Conservation (phyloP, 257 asterid genomes). For the Plantago elongata region DNA sequence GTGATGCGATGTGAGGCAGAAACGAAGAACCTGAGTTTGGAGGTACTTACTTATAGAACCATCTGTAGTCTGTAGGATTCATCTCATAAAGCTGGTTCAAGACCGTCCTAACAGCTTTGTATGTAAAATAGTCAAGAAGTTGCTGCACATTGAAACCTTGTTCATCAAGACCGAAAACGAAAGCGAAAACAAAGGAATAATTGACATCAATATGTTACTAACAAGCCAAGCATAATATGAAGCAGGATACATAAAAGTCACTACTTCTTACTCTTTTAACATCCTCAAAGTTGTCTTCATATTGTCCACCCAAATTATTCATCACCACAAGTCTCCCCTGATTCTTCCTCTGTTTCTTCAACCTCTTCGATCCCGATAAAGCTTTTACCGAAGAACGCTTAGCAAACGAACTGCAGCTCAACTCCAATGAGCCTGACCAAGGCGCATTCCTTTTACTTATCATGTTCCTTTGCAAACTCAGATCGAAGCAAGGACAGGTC, state of each 20-base stretch:
- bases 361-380: constrained; percentile 25
- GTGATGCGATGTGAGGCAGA: not conserved
- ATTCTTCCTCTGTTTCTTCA: constrained; percentile 34
- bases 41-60: constrained; percentile 76
- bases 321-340: constrained; percentile 34
- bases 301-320: constrained; percentile 50
- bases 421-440: constrained; percentile 33
- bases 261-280: constrained; percentile 46
- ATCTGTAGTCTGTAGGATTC: constrained; percentile 82
- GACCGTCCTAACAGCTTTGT: constrained; percentile 91
- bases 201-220: not conserved
- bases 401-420: constrained; percentile 43
- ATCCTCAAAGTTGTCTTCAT: constrained; percentile 62
- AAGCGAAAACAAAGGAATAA: not conserved
- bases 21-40: not conserved
- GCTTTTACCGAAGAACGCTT: constrained; percentile 34
- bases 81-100: constrained; percentile 81
- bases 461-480: constrained; percentile 22
- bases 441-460: constrained; percentile 33
- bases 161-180: constrained; percentile 1
- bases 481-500: constrained; percentile 41
- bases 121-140: constrained; percentile 74
- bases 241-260: too few species aligned
- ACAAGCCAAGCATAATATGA: too few species aligned
- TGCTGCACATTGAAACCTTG: constrained; percentile 49